phyloP scores from a whole-genome alignment of 1,284 basidiomycete species.

The Afroboletus lepidellus region DNA sequence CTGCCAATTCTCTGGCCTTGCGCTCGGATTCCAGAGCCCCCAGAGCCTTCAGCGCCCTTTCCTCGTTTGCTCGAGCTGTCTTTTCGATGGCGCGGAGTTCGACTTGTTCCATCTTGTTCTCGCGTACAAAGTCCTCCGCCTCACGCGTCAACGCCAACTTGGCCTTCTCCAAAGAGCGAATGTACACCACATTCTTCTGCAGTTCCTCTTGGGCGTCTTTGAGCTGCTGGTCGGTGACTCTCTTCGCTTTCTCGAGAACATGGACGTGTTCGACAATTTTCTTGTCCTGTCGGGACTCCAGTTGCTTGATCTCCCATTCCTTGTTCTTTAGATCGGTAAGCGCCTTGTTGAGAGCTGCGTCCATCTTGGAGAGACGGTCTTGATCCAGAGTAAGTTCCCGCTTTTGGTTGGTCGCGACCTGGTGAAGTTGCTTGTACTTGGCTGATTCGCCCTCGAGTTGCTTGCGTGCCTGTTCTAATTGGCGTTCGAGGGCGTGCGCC shows the following conservation, averaged over 20 bases:
- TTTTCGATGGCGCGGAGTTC: slow-evolving; percentile 70
- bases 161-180: slow-evolving; percentile 81
- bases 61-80: slow-evolving; percentile 56
- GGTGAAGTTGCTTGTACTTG: slow-evolving; percentile 75
- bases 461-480: slow-evolving; percentile 66
- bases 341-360: slow-evolving; percentile 79
- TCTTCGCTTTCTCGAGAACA: slow-evolving; percentile 95
- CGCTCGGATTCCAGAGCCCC: slow-evolving; percentile 66
- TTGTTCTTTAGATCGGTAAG: slow-evolving; percentile 77
- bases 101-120: slow-evolving; percentile 72
- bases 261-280: slow-evolving; percentile 99
- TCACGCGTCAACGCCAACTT: slow-evolving; percentile 78
- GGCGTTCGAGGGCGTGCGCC: slow-evolving; percentile 69
- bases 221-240: slow-evolving; percentile 91
- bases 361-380: slow-evolving; percentile 71
- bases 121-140: slow-evolving; percentile 80
- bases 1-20: slow-evolving; percentile 60
- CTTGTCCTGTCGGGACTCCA: slow-evolving; percentile 90
- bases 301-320: slow-evolving; percentile 84
- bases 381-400: slow-evolving; percentile 67
- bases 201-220: slow-evolving; percentile 78
- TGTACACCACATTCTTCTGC: slow-evolving; percentile 70
- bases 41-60: slow-evolving; percentile 53
- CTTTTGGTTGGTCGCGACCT: slow-evolving; percentile 62
- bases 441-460: slow-evolving; percentile 68